These are phyloP conservation scores for Blepharisma stoltei DNA, from an alignment of 73 alveolate species.

Conservation along the genomic window DNA sequence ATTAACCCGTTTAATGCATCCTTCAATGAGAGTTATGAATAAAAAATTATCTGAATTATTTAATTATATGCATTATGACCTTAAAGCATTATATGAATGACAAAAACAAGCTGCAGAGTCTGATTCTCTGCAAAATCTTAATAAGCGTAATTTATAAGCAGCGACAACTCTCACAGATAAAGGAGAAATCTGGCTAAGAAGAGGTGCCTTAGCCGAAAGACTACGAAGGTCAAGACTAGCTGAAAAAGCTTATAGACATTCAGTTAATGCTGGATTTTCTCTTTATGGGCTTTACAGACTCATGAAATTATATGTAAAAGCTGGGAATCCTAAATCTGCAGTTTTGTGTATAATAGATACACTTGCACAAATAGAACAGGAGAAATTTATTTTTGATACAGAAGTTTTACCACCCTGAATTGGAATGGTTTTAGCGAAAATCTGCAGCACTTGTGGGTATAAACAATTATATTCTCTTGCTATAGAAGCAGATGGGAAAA, in stretches of 20 bases:
- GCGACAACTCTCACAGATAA: not conserved
- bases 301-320: slow-evolving; percentile 20
- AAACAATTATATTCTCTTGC: slow-evolving; percentile 7
- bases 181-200: slow-evolving; percentile 29
- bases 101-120: not conserved
- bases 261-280: slow-evolving; percentile 30
- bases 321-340: slow-evolving; percentile 32
- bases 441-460: slow-evolving; percentile 14
- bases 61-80: not conserved
- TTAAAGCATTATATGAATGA: not conserved
- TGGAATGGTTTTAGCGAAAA: not conserved
- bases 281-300: slow-evolving; percentile 23
- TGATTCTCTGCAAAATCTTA: not conserved
- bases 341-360: slow-evolving; percentile 21
- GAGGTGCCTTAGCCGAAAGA: slow-evolving; percentile 33
- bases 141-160: not conserved
- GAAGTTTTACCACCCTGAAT: slow-evolving; percentile 4
- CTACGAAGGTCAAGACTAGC: slow-evolving; percentile 13
- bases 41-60: not conserved
- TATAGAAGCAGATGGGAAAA: not conserved
- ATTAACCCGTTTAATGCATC: not conserved
- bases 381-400: not conserved
- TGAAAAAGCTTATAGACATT: slow-evolving; percentile 32
- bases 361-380: slow-evolving; percentile 20
- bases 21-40: not conserved